Evolutionary conservation across 768 basidiomycete genomes (phyloP).

Genomic region (Scleroderma bovista): DNA sequence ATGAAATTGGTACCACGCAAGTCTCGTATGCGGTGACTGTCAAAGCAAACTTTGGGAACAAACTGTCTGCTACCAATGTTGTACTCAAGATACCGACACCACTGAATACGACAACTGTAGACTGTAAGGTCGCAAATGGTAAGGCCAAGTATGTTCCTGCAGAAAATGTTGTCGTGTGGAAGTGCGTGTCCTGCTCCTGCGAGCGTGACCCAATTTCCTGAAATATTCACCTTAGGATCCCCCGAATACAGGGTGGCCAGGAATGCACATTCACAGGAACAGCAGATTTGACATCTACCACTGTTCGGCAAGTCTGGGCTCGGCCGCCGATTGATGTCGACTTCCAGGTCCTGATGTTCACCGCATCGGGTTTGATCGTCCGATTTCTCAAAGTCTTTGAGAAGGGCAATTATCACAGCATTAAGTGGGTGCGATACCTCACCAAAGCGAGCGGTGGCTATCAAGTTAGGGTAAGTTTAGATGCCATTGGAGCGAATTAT

Average conservation of each 20-base stretch:
- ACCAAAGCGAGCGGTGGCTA: constrained; percentile 92
- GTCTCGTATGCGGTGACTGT: constrained; percentile 89
- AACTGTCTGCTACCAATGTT: constrained; percentile 90
- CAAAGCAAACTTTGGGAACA: constrained; percentile 85
- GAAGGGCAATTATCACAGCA: constrained; percentile 88
- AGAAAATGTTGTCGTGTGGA: constrained; percentile 97
- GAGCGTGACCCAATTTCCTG: constrained; percentile 4
- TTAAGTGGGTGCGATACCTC: constrained; percentile 94
- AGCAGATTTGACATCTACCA: constrained; percentile 82
- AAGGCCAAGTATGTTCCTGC: constrained; percentile 97
- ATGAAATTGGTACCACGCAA: constrained; percentile 86
- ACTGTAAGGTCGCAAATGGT: constrained; percentile 85
- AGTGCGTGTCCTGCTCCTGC: constrained; percentile 51
- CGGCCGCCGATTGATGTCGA: constrained; percentile 97
- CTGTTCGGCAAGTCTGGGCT: constrained; percentile 93
- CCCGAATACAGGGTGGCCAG: constrained; percentile 87
- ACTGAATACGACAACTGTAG: constrained; percentile 86
- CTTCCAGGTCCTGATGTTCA: constrained; percentile 99
- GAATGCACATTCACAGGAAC: constrained; percentile 83
- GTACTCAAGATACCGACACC: constrained; percentile 95
- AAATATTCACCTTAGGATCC: constrained; percentile 56
- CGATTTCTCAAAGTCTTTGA: constrained; percentile 98
- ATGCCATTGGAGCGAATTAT: background rate
- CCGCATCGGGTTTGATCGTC: constrained; percentile 91
- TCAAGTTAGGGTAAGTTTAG: constrained; percentile 78